Conservation (phyloP, 106 monocot species). For the Triglochin maritima region DNA sequence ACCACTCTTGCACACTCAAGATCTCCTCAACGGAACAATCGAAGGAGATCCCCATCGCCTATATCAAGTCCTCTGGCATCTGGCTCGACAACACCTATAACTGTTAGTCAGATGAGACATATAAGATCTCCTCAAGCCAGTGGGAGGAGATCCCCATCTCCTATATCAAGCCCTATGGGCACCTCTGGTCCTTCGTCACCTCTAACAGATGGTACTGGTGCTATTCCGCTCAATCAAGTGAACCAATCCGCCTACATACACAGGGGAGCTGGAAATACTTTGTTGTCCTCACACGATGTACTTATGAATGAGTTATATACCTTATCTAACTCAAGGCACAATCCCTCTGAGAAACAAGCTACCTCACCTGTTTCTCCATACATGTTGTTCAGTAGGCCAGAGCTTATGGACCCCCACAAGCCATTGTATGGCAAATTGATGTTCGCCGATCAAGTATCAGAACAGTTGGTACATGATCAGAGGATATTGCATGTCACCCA, state of each 20-base stretch:
- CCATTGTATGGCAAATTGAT: neutral
- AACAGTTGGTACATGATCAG: neutral
- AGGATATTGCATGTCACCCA: too few species aligned
- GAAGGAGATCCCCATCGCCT: constrained; percentile 68
- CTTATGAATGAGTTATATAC: constrained; percentile 10
- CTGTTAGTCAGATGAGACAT: constrained; percentile 21
- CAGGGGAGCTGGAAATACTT: constrained; percentile 23
- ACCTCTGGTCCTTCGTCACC: constrained; percentile 91
- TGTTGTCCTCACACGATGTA: constrained; percentile 19
- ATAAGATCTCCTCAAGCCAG: constrained; percentile 51
- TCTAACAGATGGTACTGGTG: constrained; percentile 62
- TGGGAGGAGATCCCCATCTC: constrained; percentile 80
- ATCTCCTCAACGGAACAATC: constrained; percentile 45
- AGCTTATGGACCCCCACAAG: neutral
- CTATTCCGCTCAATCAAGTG: constrained; percentile 40
- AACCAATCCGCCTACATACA: constrained; percentile 21
- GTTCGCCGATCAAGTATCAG: neutral
- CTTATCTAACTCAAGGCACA: constrained; percentile 1
- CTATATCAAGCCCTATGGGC: constrained; percentile 85
- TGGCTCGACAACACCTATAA: constrained; percentile 70
- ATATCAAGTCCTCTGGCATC: constrained; percentile 86
- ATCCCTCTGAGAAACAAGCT: constrained; percentile 1
- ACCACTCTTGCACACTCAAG: constrained; percentile 55
- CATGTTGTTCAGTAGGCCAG: neutral
- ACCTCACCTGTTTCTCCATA: constrained; percentile 5